Conservation (phyloP, 345 rosid genomes). For the Brassica juncea region DNA sequence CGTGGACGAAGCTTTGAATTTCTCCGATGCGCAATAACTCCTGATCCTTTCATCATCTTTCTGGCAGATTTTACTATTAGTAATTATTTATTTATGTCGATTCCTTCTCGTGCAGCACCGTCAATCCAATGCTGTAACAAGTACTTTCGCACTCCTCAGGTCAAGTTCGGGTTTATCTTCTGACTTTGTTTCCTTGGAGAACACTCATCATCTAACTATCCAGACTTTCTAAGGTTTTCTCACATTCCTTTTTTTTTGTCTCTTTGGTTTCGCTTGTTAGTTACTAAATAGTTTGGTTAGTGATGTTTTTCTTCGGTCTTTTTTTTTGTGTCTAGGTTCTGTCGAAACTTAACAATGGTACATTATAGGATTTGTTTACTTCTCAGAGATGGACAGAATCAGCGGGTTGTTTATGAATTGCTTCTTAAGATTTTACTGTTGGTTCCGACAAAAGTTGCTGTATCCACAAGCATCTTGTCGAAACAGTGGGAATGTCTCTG, state of each 20-base stretch:
- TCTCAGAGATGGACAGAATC: not conserved
- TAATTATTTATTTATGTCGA: not conserved
- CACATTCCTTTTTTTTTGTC: not conserved
- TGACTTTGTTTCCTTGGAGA: not conserved
- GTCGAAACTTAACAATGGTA: too few relatives aligned
- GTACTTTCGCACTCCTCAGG: not conserved
- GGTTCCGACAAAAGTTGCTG: slow-evolving; percentile 15
- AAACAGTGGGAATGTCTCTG: slow-evolving; percentile 26
- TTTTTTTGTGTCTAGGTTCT: not conserved
- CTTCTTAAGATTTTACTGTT: slow-evolving; percentile 9
- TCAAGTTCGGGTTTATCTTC: not conserved
- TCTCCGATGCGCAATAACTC: too few relatives aligned
- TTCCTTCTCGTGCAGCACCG: not conserved
- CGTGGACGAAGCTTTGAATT: too few relatives aligned
- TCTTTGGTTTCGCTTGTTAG: slow-evolving; percentile 1
- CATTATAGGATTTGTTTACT: too few relatives aligned
- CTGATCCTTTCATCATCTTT: too few relatives aligned
- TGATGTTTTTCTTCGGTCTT: too few relatives aligned
- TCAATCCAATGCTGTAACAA: not conserved
- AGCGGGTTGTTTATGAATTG: not conserved
- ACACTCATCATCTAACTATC: not conserved
- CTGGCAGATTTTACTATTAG: too few relatives aligned
- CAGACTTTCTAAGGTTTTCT: slow-evolving; percentile 6
- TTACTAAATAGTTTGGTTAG: not conserved
- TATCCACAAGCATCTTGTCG: slow-evolving; percentile 20